Conservation (phyloP, 2,329 filamentous ascomycete species). For the Fusarium pseudoanthophilum region DNA sequence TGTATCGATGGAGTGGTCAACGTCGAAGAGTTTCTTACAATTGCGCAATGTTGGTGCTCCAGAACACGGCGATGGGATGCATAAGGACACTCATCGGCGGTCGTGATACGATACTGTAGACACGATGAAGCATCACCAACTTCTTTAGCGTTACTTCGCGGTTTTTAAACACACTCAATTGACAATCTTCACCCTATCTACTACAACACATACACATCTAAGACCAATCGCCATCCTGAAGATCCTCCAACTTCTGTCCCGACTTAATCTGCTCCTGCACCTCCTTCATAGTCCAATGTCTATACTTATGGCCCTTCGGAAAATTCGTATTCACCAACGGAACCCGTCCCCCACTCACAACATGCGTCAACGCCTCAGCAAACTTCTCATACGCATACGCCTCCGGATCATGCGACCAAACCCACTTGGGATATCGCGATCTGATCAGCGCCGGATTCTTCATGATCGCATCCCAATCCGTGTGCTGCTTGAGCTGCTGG, state of each 20-base stretch:
- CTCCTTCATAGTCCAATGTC: conserved; percentile 33
- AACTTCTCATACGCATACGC: conserved; percentile 33
- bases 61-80: too few species aligned
- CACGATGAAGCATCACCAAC: fast-evolving
- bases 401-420: conserved; percentile 32
- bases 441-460: conserved; percentile 25
- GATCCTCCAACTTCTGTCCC: conserved; percentile 28
- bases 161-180: background rate
- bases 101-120: too few species aligned
- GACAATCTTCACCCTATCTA: background rate
- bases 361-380: conserved; percentile 27
- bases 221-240: conserved; percentile 32
- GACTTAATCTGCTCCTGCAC: conserved; percentile 27
- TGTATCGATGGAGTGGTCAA: too few species aligned
- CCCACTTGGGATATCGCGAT: conserved; percentile 27
- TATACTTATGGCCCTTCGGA: conserved; percentile 26
- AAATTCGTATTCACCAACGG: conserved; percentile 28
- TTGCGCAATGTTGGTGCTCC: too few species aligned
- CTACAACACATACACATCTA: background rate
- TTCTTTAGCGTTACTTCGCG: too few species aligned
- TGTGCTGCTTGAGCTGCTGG: conserved; percentile 32
- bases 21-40: too few species aligned
- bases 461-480: conserved; percentile 28
- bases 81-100: too few species aligned
- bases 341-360: conserved; percentile 16